These are phyloP conservation scores for Phaeodactylum tricornutum DNA, from an alignment of 108 stramenopile genomes.

Conservation along the genomic window DNA sequence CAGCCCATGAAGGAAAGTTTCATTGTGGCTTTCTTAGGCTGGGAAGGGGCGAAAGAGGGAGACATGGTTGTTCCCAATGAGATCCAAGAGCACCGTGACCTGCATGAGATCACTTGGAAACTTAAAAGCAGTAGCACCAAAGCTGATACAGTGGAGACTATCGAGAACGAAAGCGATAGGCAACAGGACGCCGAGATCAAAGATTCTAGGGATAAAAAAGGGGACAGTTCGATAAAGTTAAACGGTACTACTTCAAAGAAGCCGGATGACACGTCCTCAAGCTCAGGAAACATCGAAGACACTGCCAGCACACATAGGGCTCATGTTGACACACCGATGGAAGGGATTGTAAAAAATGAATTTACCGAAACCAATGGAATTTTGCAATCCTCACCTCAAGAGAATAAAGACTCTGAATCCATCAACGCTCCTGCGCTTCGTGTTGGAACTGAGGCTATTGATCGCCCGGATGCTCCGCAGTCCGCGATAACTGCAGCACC, in stretches of 20 bases:
- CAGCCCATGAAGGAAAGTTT: constrained; percentile 96
- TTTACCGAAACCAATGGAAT: no score
- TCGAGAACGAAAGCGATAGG: constrained; percentile 27
- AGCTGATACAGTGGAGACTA: constrained; percentile 34
- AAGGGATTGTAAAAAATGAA: no score
- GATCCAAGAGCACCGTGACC: constrained; percentile 56
- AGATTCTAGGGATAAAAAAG: constrained; percentile 4
- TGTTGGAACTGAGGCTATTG: no score
- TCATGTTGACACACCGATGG: background rate
- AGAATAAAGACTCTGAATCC: no score
- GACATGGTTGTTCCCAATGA: constrained; percentile 66
- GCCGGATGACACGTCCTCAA: constrained; percentile 34
- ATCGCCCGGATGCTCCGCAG: no score
- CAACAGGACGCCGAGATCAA: constrained; percentile 11
- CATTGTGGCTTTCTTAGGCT: constrained; percentile 91
- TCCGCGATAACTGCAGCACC: background rate
- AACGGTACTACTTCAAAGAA: no score
- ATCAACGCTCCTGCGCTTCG: no score
- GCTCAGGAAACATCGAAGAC: constrained; percentile 23
- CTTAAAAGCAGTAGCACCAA: no score
- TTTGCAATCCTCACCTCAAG: no score
- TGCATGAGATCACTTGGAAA: constrained; percentile 34
- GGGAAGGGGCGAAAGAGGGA: constrained; percentile 66
- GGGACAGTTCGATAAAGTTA: no score
- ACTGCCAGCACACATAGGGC: background rate